phyloP scores from a whole-genome alignment of 306 rosid species.

The Trifolium dubium region DNA sequence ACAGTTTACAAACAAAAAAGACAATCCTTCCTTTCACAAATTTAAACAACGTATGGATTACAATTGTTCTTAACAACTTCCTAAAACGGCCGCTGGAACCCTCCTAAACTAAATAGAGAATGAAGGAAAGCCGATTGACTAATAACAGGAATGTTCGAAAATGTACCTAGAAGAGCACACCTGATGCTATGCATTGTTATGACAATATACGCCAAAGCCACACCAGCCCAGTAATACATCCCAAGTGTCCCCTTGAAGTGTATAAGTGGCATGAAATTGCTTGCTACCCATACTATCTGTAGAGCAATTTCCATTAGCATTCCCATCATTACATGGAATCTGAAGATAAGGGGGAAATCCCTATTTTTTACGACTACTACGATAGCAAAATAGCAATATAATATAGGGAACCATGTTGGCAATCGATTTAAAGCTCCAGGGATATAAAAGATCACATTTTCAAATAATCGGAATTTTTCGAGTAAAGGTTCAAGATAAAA shows the following conservation, averaged over 20 bases:
- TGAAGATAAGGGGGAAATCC: slow-evolving; percentile 63
- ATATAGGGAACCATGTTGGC: slow-evolving; percentile 73
- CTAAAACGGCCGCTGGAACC: slow-evolving; percentile 65
- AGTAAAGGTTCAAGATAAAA: slow-evolving; percentile 60
- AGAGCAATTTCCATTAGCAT: slow-evolving; percentile 68
- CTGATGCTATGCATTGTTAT: slow-evolving; percentile 56
- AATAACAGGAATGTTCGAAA: slow-evolving; percentile 69
- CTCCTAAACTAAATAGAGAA: slow-evolving; percentile 58
- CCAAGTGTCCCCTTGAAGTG: slow-evolving; percentile 77
- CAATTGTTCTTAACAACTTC: no score
- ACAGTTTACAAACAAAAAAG: no score
- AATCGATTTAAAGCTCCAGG: slow-evolving; percentile 75
- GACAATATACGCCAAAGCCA: slow-evolving; percentile 59
- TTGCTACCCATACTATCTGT: slow-evolving; percentile 60
- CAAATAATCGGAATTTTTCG: slow-evolving; percentile 52
- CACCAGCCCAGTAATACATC: slow-evolving; percentile 78
- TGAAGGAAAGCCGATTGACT: slow-evolving; percentile 73
- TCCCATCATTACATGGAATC: slow-evolving; percentile 79
- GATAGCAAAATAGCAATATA: slow-evolving; percentile 61
- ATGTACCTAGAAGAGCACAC: slow-evolving; percentile 75
- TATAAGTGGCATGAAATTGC: slow-evolving; percentile 81
- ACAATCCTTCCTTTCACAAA: no score
- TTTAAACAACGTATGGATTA: no score
- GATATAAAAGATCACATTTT: slow-evolving; percentile 58
- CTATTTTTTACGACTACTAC: slow-evolving; percentile 67